Conservation (phyloP, 179 eudicot genomes). For the Heliamphora pulchella region DNA sequence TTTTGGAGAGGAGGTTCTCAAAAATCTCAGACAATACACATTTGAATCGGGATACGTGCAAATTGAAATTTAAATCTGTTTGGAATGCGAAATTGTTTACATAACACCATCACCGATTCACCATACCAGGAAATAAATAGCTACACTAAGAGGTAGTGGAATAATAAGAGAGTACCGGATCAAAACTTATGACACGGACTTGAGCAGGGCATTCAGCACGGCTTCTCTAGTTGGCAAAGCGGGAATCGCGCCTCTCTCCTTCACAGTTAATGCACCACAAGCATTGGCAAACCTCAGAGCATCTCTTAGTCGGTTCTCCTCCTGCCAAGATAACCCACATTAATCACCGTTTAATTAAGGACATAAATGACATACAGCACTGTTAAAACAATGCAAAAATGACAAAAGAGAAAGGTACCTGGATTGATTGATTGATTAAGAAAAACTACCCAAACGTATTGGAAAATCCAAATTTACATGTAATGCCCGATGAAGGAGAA, state of each 20-base stretch:
- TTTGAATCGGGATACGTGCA: not conserved
- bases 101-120: not conserved
- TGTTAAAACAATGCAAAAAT: not conserved
- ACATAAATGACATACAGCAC: not conserved
- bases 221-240: conserved; percentile 79
- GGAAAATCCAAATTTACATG: not conserved
- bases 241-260: conserved; percentile 94
- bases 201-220: conserved; percentile 51
- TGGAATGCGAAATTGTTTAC: not conserved
- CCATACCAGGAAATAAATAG: not conserved
- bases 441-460: not conserved
- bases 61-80: not conserved
- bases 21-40: not conserved
- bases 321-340: conserved; percentile 24
- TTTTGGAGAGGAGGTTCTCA: conserved; percentile 5
- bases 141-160: not conserved
- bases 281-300: conserved; percentile 81
- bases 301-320: conserved; percentile 59
- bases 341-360: not conserved
- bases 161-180: not conserved
- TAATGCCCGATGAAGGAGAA: not conserved
- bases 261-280: conserved; percentile 89
- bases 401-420: not conserved
- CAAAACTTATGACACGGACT: conserved; percentile 47
- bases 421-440: not conserved